Percentiles rank a stretch among this genome's conserved stretches.
Evolutionary conservation across 75 land plant genomes (phyloP).

Genomic region (Pseudotsuga menziesii): DNA sequence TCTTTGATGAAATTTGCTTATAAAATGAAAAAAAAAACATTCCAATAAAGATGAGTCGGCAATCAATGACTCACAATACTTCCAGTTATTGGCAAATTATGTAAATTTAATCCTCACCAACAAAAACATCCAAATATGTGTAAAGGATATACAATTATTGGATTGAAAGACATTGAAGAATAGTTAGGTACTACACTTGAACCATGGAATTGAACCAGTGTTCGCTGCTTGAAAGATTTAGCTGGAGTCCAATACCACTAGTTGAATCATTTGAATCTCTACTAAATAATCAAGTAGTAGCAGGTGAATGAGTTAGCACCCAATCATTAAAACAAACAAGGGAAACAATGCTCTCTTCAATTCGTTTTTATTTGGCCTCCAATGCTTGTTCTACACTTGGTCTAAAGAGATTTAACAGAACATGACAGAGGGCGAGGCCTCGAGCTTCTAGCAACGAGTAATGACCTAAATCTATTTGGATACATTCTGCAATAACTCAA

Average conservation of each 20-base stretch:
- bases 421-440: constrained; percentile 30
- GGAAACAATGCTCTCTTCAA: constrained; percentile 35
- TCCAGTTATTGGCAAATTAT: background rate
- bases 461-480: constrained; percentile 37
- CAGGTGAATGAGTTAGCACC: constrained; percentile 19
- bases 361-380: constrained; percentile 28
- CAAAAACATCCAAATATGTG: background rate
- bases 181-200: constrained; percentile 48
- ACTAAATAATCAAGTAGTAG: constrained; percentile 10
- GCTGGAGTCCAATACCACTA: constrained; percentile 7
- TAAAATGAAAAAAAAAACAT: background rate
- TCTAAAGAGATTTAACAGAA: constrained; percentile 28
- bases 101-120: background rate
- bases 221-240: constrained; percentile 33
- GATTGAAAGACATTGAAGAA: background rate
- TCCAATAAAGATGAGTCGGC: background rate
- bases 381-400: constrained; percentile 32
- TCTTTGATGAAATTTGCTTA: too few relatives aligned
- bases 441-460: constrained; percentile 32
- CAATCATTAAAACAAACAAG: constrained; percentile 37
- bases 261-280: constrained; percentile 4
- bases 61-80: background rate
- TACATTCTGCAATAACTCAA: constrained; percentile 36
- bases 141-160: background rate
- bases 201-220: constrained; percentile 58